Evolutionary conservation across 2,329 filamentous ascomycete genomes (phyloP).

Genomic region (Ophiocordyceps robertsii): DNA sequence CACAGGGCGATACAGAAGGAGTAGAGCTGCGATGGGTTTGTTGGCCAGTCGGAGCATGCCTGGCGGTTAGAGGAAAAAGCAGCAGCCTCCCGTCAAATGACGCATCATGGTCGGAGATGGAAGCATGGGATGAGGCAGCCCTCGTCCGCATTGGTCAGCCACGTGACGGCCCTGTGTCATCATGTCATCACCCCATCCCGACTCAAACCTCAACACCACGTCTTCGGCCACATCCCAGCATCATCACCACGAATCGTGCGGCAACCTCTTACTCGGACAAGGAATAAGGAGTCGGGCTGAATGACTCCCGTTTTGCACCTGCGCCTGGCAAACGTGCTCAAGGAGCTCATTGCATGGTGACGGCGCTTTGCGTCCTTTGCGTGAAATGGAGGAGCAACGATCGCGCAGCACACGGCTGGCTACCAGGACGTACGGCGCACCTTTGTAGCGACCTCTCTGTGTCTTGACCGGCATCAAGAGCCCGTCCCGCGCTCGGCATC

Average conservation of each 20-base stretch:
- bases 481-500: constrained; percentile 31
- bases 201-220: no score
- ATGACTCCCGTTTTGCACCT: constrained; percentile 23
- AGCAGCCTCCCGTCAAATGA: no score
- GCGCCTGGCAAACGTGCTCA: constrained; percentile 22
- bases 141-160: no score
- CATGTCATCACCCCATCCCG: no score
- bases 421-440: constrained; percentile 31
- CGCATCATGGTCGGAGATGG: no score
- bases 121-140: no score
- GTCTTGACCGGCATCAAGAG: constrained; percentile 31
- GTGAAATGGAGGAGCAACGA: constrained; percentile 36
- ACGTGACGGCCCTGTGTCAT: no score
- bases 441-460: constrained; percentile 29
- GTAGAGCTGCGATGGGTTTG: constrained; percentile 16
- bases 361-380: constrained; percentile 22
- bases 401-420: constrained; percentile 33
- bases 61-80: no score
- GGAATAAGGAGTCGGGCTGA: neutral
- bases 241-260: no score
- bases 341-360: constrained; percentile 31
- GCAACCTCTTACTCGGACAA: no score
- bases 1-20: constrained; percentile 28
- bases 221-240: no score
- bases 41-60: no score